Base-by-base conservation (phyloP, 1,139 yeast species). In the Candida sojae region DNA sequence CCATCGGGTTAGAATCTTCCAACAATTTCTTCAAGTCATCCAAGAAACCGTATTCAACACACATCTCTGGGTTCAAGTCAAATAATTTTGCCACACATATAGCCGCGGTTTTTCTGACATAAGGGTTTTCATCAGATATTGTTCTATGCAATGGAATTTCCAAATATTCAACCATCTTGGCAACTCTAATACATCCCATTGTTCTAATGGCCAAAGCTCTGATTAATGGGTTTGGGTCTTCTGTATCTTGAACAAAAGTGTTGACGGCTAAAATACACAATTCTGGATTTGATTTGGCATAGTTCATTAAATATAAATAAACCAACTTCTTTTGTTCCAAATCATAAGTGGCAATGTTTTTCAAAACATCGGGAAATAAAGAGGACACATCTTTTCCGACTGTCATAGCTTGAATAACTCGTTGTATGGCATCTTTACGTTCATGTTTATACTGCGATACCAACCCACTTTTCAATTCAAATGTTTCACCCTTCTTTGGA, bases 361-460 rank as follows among this genome's bases (percentile, higher is more conserved):
- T 95, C 66, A 95, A 74, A 32, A 95, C 96, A 65, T 95, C 98
- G 1, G 99, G 99, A 59, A 95, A 95, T 52, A 95, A 76, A 1
- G 96, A 83, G 10, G 96, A 88, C 29, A 95, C 98, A 67, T 95
- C 99, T 64, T 95, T 95, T n/a, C 99, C 99, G 31, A 92, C 82
- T 0, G 99, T 95, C 99, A 95, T 95, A 52, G 97, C 98, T 50
- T 95, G 96, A 61, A 95, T 95, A 25, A 96, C 96, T 50, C 97
- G 78, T 68, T 92, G 96, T 57, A 95, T 95, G 28, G 99, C 96
- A 67, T 95, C 99, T 66, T 93, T 95, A 52, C 97, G 76, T 58
- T 95, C 97, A 57, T 83, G 86, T 39, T 97, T 96, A 68, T 90
- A 95, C 67, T 90, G 98, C 11, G 97, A 90, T 5, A 93, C 98